phyloP scores from a whole-genome alignment of 1,139 yeast genomes.

The Candida neerlandica region DNA sequence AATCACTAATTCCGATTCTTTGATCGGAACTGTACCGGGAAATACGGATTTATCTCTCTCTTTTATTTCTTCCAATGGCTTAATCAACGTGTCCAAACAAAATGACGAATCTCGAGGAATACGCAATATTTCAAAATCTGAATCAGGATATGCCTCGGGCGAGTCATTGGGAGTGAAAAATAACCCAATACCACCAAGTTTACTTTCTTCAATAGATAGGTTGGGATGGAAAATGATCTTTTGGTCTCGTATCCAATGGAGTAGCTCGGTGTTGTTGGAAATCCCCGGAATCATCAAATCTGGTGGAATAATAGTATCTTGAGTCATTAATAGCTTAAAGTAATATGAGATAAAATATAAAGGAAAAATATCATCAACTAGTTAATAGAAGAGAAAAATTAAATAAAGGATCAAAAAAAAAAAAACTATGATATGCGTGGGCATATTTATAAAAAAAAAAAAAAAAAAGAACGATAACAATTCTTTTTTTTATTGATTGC shows the following conservation, averaged over 20 bases:
- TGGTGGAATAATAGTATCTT: background rate
- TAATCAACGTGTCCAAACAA: constrained; percentile 33
- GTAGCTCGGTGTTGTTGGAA: constrained; percentile 13
- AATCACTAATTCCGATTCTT: constrained; percentile 25
- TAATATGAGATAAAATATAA: too few species aligned
- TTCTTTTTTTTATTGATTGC: too few species aligned
- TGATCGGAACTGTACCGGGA: constrained; percentile 12
- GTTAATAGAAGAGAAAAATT: background rate
- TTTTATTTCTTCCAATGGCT: constrained; percentile 25
- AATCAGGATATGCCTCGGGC: constrained; percentile 11
- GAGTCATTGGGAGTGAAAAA: constrained; percentile 20
- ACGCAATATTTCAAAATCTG: constrained; percentile 31
- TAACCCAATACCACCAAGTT: constrained; percentile 41
- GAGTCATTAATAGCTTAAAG: background rate
- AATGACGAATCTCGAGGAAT: constrained; percentile 34
- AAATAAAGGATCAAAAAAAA: background rate
- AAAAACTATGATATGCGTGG: too few species aligned
- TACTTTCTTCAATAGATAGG: constrained; percentile 25
- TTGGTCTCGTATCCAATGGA: constrained; percentile 12
- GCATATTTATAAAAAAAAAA: too few species aligned
- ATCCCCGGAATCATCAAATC: constrained; percentile 11
- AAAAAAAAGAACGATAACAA: too few species aligned
- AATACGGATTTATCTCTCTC: constrained; percentile 11
- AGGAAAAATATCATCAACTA: background rate
- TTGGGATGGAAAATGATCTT: constrained; percentile 11